Base-by-base conservation (phyloP, 2,329 filamentous ascomycete genomes). In the Colletotrichum australisinense region DNA sequence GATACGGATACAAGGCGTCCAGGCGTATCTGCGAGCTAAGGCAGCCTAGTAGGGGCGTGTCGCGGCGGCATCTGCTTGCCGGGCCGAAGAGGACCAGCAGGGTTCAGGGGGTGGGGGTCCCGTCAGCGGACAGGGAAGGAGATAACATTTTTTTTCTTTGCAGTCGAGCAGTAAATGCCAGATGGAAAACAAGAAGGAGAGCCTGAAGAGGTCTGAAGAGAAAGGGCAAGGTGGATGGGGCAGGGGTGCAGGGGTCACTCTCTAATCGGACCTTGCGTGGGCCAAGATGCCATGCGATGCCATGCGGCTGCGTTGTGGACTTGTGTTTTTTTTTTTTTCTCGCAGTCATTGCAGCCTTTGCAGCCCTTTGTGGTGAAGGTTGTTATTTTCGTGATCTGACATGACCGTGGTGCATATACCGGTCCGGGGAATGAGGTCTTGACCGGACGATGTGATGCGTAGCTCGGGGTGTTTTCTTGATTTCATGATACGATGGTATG, bases 221-320 rank as follows among this genome's bases (percentile, higher is more conserved):
- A 32, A 32, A 32, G 11, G 32, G 32, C 32, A 32, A 32, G 32
- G 32, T 26, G 56, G 28, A 57, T 26, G 19, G 24, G 59, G 30
- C 42, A 63, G 30, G 55, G 35, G 58, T 60, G 46, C 70, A 64
- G 46, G 60, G 70, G 42, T 9, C 26, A 56, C 32, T 57, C 55
- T 72, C 53, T 69, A 65, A 64, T 65, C 70, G 66, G 70, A 73
- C 66, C 66, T 69, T 69, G 70, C 16, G 65, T 64, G 58, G 58
- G 63, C 46, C 60, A 30, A 7, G 52, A 28, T 28, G 26, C 26
- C 38, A n/a, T 63, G 63, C 42, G 53, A 65, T 38, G 67, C 38
- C 28, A 22, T 35, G 59, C 38, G 24, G 16, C 19, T 57, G 24
- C 52, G 5, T 30, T 46, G 35, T 38, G 58, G 56, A 32, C 30